These are phyloP conservation scores for Ophiostoma sp. DNA, from an alignment of 2,329 filamentous ascomycete species.

Conservation along the genomic window DNA sequence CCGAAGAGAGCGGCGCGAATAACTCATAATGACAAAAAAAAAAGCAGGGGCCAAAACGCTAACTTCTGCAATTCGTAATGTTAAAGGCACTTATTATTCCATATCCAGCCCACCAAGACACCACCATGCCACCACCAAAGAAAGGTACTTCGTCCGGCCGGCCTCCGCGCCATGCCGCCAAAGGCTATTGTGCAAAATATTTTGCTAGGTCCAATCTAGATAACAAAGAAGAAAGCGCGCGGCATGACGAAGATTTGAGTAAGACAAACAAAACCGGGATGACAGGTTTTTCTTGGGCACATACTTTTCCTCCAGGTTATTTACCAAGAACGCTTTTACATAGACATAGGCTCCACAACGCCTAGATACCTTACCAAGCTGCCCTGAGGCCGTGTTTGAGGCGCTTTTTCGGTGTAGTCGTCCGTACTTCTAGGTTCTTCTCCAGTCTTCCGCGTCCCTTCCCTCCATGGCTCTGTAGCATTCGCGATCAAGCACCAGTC, in stretches of 20 bases:
- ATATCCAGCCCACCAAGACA: neutral
- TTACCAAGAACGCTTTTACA: neutral
- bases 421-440: neutral
- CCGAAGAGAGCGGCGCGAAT: neutral
- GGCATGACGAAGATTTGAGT: slow-evolving; percentile 14
- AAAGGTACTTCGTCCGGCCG: slow-evolving; percentile 9
- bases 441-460: neutral
- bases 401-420: neutral
- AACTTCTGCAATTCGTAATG: neutral
- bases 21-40: neutral
- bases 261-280: neutral
- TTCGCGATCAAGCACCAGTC: neutral
- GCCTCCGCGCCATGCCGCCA: slow-evolving; percentile 6
- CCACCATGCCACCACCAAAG: neutral
- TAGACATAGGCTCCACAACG: neutral
- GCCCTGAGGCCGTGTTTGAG: neutral
- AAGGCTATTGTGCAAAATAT: neutral
- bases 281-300: neutral
- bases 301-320: neutral
- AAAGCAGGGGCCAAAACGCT: neutral
- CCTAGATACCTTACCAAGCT: neutral
- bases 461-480: neutral
- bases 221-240: neutral
- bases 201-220: neutral
- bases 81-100: neutral